These are phyloP conservation scores for Pilobolus umbonatus DNA, from an alignment of 192 early-diverging fungal genomes.

Conservation along the genomic window DNA sequence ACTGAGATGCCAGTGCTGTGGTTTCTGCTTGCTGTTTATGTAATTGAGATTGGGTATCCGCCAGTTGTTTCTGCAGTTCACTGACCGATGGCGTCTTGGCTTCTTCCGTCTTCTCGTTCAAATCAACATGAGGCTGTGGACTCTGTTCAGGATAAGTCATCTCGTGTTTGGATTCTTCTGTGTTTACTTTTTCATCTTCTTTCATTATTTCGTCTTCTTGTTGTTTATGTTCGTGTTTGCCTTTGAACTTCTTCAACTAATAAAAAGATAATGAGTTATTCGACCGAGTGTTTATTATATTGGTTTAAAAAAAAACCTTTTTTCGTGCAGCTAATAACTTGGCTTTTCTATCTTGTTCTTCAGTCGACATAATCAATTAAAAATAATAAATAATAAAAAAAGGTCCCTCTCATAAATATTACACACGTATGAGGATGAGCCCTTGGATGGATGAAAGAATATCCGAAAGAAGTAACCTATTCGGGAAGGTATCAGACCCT, in stretches of 20 bases:
- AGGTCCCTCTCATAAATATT: too few species aligned
- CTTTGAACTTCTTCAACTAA: slow-evolving; percentile 23
- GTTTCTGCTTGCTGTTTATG: too few species aligned
- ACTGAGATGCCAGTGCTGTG: too few species aligned
- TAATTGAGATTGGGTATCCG: neutral
- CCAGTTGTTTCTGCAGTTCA: neutral
- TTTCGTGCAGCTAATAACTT: slow-evolving; percentile 16
- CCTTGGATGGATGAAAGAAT: neutral
- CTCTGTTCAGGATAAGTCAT: neutral
- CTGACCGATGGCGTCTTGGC: neutral
- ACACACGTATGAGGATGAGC: too few species aligned
- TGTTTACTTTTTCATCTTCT: neutral
- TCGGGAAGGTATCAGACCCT: too few species aligned
- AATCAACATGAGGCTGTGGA: too few species aligned
- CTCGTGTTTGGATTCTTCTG: neutral
- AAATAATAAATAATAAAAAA: neutral
- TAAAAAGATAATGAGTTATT: neutral
- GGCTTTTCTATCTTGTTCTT: slow-evolving; percentile 21
- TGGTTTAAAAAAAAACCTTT: neutral
- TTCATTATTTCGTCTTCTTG: neutral
- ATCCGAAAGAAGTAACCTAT: too few species aligned
- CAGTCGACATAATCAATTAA: slow-evolving; percentile 5
- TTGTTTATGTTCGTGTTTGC: slow-evolving; percentile 6
- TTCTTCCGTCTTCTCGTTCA: too few species aligned
- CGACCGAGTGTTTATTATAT: neutral